These are phyloP conservation scores for Madurella fahalii DNA, from an alignment of 2,329 filamentous ascomycete genomes.

Conservation along the genomic window DNA sequence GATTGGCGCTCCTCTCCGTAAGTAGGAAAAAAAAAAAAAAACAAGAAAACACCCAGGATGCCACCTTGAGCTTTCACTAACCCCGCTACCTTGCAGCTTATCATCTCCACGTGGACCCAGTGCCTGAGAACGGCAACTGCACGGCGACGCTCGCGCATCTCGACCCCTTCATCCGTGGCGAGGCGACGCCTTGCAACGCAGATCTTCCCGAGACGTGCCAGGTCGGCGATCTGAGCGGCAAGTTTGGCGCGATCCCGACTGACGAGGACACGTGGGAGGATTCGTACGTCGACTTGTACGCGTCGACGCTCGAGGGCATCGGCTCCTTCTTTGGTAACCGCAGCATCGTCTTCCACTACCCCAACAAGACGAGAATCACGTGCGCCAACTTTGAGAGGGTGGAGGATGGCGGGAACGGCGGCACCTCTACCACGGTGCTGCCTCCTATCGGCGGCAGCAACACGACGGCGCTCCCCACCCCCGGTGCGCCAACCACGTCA, in stretches of 20 bases:
- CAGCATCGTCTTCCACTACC: conserved; percentile 60
- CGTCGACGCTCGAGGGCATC: conserved; percentile 48
- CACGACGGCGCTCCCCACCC: background rate
- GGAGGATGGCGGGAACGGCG: conserved; percentile 19
- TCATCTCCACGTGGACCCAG: conserved; percentile 65
- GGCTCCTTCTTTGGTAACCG: conserved; percentile 61
- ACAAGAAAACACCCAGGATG: background rate
- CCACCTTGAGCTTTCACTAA: too few relatives aligned
- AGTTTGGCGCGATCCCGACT: conserved; percentile 56
- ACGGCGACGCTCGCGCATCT: conserved; percentile 63
- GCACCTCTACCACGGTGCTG: background rate
- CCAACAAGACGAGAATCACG: conserved; percentile 59
- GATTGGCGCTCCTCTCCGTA: conserved; percentile 33
- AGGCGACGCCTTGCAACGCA: conserved; percentile 57
- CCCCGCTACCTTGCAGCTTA: conserved; percentile 50
- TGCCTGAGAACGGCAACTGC: conserved; percentile 67
- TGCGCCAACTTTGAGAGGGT: conserved; percentile 57
- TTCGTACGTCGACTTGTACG: conserved; percentile 54
- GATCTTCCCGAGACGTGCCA: conserved; percentile 61
- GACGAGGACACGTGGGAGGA: conserved; percentile 45
- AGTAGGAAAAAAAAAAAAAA: conserved; percentile 13
- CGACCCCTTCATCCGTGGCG: conserved; percentile 64
- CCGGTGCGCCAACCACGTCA: background rate
- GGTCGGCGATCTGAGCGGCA: conserved; percentile 72
- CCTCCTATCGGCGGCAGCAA: background rate